Evolutionary conservation across 768 basidiomycete species (phyloP).

Genomic region (Boletus fagicola): DNA sequence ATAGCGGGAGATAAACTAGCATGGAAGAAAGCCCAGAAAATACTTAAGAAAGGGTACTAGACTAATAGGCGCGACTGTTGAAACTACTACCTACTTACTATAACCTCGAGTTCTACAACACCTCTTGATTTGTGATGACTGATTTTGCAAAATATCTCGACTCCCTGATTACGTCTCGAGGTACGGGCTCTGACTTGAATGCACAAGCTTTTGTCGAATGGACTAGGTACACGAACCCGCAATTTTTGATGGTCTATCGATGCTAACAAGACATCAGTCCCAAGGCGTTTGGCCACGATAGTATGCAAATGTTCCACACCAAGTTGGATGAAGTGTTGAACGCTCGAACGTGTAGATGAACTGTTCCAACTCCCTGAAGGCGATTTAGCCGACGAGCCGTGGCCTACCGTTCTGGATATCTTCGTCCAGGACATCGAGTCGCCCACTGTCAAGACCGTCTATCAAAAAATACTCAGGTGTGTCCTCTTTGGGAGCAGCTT

Average conservation of each 20-base stretch:
- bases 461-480: conserved; percentile 18
- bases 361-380: conserved; percentile 7
- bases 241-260: conserved; percentile 4
- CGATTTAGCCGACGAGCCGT: conserved; percentile 19
- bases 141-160: conserved; percentile 26
- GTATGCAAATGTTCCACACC: conserved; percentile 10
- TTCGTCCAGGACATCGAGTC: conserved; percentile 15
- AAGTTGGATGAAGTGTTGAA: conserved; percentile 4
- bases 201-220: conserved; percentile 20
- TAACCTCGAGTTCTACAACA: neutral
- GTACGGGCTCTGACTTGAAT: conserved; percentile 12
- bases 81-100: neutral
- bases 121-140: conserved; percentile 14
- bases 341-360: conserved; percentile 14
- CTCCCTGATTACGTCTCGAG: conserved; percentile 17
- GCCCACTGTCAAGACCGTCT: conserved; percentile 1
- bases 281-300: conserved; percentile 12
- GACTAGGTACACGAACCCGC: conserved; percentile 21
- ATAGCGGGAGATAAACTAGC: too few relatives aligned
- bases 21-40: too few relatives aligned
- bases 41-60: too few relatives aligned
- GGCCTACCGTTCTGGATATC: conserved; percentile 36
- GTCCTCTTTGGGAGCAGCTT: neutral
- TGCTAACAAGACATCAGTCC: conserved; percentile 21
- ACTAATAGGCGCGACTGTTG: neutral